Evolutionary conservation across 2,329 filamentous ascomycete genomes (phyloP).

Genomic region (Biscogniauxia sp.): DNA sequence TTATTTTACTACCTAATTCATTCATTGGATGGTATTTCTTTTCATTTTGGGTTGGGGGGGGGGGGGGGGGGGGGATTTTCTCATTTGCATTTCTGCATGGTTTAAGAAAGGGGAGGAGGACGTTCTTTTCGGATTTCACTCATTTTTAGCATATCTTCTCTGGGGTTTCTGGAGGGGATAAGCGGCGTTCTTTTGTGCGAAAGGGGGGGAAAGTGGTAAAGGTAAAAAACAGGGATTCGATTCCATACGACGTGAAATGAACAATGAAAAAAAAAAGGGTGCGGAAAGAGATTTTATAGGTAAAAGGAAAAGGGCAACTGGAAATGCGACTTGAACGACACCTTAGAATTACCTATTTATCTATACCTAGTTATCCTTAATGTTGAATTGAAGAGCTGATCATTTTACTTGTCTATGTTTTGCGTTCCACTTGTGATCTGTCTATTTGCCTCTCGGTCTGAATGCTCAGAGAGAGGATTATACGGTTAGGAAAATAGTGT

Average conservation of each 20-base stretch:
- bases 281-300: slow-evolving; percentile 2
- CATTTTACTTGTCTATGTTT: neutral
- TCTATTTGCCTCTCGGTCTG: no score
- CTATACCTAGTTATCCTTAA: slow-evolving; percentile 14
- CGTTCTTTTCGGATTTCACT: neutral
- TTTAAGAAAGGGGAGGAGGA: neutral
- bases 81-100: neutral
- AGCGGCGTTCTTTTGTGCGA: neutral
- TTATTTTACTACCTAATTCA: neutral
- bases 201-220: neutral
- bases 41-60: no score
- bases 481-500: no score
- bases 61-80: no score
- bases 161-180: neutral
- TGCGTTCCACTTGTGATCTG: no score
- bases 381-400: slow-evolving; percentile 4
- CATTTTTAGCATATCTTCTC: neutral
- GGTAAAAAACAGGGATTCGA: neutral
- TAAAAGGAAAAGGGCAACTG: neutral
- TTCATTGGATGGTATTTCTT: neutral
- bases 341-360: slow-evolving; percentile 15
- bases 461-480: no score
- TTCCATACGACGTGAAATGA: neutral
- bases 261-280: neutral
- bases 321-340: slow-evolving; percentile 6